Base-by-base conservation (phyloP, 768 basidiomycete genomes). In the Leccinum aurantiacum region DNA sequence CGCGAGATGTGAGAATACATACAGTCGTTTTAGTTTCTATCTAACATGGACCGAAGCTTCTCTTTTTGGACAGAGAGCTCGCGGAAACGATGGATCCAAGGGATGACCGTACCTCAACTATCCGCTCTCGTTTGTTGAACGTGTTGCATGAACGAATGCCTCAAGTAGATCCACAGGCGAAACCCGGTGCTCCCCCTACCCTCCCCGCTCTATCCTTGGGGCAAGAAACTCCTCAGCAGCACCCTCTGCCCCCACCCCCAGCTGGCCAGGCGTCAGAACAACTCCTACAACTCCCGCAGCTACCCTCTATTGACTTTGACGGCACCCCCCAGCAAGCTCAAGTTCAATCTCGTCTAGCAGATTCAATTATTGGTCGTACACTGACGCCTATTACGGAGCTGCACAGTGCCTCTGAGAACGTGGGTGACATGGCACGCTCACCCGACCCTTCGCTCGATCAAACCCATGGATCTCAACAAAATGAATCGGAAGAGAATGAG, bases 61-160 rank as follows among this genome's bases (percentile, higher is more conserved):
- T 97, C 22, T 97, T 98, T 80, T 80, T 97, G 57, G 91, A 94
- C 59, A 86, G 93, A 55, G 93, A 93, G 64, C 74, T 84, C 15
- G 93, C 90, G 11, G 88, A 94, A 71, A 75, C 74, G n/a, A 76
- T 91, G 66, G 90, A 94, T 69, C 88, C 86, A 50, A 79, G 88
- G 55, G 85, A 90, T 54, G 89, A 92, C 63, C 82, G 83, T n/a
- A 92, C 91, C 6, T 88, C 91, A 4, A 75, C 78, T 9, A 80
- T 90, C 63, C 81, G 93, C 14, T 77, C 82, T 6, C 79, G 82
- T 59, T 77, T 94, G 56, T 78, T 86, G 60, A 78, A 79, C 49
- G 81, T 92, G 24, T 76, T 91, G 33, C 72, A 77, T n/a, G 80
- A 85, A 38, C 83, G 88, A 55, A 85, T 93, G 84, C 80, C 79